phyloP scores from a whole-genome alignment of 2,329 filamentous ascomycete genomes.

The Phyllosticta citribraziliensis region DNA sequence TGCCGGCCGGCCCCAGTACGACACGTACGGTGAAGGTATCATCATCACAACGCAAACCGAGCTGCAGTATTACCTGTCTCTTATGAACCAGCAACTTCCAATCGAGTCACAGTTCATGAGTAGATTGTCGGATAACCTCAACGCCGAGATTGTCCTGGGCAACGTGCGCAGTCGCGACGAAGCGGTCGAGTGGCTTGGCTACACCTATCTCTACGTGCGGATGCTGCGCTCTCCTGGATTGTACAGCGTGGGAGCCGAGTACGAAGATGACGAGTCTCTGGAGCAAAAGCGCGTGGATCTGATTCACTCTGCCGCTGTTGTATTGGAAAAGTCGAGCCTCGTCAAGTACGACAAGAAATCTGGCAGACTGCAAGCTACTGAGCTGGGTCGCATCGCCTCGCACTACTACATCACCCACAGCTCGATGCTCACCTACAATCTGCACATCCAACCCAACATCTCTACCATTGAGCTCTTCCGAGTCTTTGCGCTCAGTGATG shows the following conservation, averaged over 20 bases:
- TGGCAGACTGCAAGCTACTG: constrained; percentile 79
- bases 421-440: constrained; percentile 96
- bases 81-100: constrained; percentile 92
- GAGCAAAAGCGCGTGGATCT: constrained; percentile 98
- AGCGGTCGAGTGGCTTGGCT: constrained; percentile 97
- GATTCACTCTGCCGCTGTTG: constrained; percentile 81
- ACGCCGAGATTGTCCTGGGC: constrained; percentile 89
- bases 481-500: constrained; percentile 88
- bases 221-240: constrained; percentile 93
- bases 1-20: constrained; percentile 91
- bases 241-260: constrained; percentile 93
- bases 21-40: constrained; percentile 96
- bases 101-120: constrained; percentile 96
- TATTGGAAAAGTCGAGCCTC: constrained; percentile 78
- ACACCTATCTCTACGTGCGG: constrained; percentile 94
- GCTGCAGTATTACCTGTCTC: constrained; percentile 92
- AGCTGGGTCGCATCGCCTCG: constrained; percentile 88
- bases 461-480: constrained; percentile 93
- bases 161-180: constrained; percentile 88
- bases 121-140: constrained; percentile 88
- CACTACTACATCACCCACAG: constrained; percentile 97
- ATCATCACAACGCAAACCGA: constrained; percentile 95
- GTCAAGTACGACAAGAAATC: constrained; percentile 94
- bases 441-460: constrained; percentile 85
- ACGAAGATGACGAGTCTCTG: constrained; percentile 80